These are phyloP conservation scores for Cordyceps cateniannulata DNA, from an alignment of 2,329 filamentous ascomycete species.

Conservation along the genomic window DNA sequence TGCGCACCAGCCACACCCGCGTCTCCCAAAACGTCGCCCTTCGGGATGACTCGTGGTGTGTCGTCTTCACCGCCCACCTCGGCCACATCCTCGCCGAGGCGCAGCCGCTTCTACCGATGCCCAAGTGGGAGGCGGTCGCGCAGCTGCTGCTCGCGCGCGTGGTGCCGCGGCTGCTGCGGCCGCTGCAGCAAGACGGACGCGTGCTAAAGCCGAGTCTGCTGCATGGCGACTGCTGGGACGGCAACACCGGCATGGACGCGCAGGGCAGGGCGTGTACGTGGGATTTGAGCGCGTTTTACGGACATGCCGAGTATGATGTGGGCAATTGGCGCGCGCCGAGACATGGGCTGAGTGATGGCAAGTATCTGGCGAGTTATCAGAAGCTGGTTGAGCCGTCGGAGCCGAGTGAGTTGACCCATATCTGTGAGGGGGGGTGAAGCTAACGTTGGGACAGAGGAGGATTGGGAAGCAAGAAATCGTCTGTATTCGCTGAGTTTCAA, in stretches of 20 bases:
- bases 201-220: conserved; percentile 24
- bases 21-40: too few species aligned
- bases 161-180: conserved; percentile 22
- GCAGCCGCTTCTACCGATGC: too few species aligned
- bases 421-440: background rate
- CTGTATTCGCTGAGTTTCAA: conserved; percentile 22
- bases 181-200: conserved; percentile 22
- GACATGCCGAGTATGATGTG: conserved; percentile 24
- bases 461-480: conserved; percentile 23
- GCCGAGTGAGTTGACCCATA: conserved; percentile 14
- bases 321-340: conserved; percentile 21
- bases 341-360: conserved; percentile 17
- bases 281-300: conserved; percentile 25
- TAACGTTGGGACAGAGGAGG: conserved; percentile 16
- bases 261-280: conserved; percentile 24
- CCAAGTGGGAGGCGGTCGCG: conserved; percentile 15
- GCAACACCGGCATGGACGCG: conserved; percentile 23
- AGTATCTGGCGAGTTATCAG: conserved; percentile 18
- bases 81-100: too few species aligned
- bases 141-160: conserved; percentile 20
- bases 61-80: too few species aligned
- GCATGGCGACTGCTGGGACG: conserved; percentile 28
- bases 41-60: too few species aligned
- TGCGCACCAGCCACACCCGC: too few species aligned
- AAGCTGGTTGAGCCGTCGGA: conserved; percentile 15